A percentile compares a stretch with the other conserved stretches of the same genome.
phyloP scores from a whole-genome alignment of 2,329 filamentous ascomycete genomes.

The Diaporthe longicolla region DNA sequence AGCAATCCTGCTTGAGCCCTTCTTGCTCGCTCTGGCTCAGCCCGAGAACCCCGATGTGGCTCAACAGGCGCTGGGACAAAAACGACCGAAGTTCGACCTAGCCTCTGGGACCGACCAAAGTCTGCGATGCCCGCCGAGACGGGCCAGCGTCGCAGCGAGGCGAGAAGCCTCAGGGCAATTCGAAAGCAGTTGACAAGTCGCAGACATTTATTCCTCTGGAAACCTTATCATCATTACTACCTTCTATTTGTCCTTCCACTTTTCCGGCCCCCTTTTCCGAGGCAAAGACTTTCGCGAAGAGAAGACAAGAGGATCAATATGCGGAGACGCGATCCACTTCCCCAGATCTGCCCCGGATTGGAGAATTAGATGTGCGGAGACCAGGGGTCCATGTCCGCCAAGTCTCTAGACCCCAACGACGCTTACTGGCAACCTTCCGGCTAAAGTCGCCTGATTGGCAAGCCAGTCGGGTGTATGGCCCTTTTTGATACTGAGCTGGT shows the following conservation, averaged over 20 bases:
- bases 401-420: conserved; percentile 14
- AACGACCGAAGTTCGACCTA: conserved; percentile 17
- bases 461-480: conserved; percentile 28
- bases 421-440: conserved; percentile 29
- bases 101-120: conserved; percentile 16
- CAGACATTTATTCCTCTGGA: background rate
- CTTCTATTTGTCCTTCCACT: conserved; percentile 26
- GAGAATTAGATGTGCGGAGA: conserved; percentile 17
- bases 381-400: conserved; percentile 31
- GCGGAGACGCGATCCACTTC: conserved; percentile 17
- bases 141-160: background rate
- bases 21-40: conserved; percentile 19
- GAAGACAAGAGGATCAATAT: conserved; percentile 13
- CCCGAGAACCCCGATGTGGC: conserved; percentile 6
- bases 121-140: conserved; percentile 2
- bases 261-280: conserved; percentile 30
- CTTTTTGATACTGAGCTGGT: conserved; percentile 22
- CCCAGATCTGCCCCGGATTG: conserved; percentile 35
- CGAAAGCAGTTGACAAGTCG: background rate
- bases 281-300: background rate
- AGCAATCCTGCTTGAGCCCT: conserved; percentile 1
- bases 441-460: conserved; percentile 35
- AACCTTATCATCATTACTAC: conserved; percentile 1
- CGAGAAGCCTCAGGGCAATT: background rate
- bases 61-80: conserved; percentile 8